Evolutionary conservation across 352 stramenopile genomes (phyloP), one percentile per base, ranked within the genome.

Genomic region (Blastocystis sp.): DNA sequence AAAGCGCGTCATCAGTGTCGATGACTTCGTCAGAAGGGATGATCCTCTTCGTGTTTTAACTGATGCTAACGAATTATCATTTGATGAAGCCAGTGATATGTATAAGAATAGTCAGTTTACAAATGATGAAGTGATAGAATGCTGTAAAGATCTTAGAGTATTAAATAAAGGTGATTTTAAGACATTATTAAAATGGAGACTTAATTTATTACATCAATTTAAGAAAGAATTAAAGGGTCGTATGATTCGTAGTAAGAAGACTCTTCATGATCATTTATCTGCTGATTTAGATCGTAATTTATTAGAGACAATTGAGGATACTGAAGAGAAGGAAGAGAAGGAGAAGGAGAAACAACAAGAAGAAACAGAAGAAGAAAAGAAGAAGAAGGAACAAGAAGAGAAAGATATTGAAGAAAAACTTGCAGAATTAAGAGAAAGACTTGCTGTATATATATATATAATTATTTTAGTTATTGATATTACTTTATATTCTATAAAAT

Each of bases 101-200:
- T 40, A 55, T n/a, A 5, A 9, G 2, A 11, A 21, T 25, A 66
- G 10, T 66, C 71, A 73, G 1, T 52, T 71, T 5, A 93, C 83
- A 0, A 80, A 64, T 0, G 68, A 81, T 4, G 83, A 93, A 49
- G 72, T 93, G 32, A 64, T 75, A 3, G 71, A 64, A 0, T 83
- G 73, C 36, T 65, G 86, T 1, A 67, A 48, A n/a, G 84, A 94
- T 74, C 75, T 99, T 2, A 93, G 94, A 72, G 81, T 99, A 5
- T 75, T 99, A 10, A 91, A 92, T 42, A 95, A 96, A 47, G 68
- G 72, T 4, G 92, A 99, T 59, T 96, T 99, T 55, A 95, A 94
- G 70, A 72, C 72, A 21, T 65, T 98, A 18, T 70, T 99, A 7
- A 92, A 85, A 47, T 99, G 92, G 92, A 78, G 91, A 16, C 72